Evolutionary conservation across 768 basidiomycete species (phyloP).

Genomic region (Daedalea quercina): DNA sequence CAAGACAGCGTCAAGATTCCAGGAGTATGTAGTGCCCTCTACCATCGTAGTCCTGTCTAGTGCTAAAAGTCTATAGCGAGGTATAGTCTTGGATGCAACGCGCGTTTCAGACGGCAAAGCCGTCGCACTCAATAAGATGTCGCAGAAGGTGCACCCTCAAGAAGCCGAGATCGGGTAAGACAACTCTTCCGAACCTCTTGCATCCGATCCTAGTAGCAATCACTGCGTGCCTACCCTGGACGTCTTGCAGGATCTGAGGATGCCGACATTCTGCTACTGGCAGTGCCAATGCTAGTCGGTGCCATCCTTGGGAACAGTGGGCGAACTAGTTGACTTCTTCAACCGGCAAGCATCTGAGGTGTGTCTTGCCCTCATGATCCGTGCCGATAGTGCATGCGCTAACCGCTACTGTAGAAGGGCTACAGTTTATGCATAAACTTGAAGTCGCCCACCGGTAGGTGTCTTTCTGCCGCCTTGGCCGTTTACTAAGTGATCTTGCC

Average conservation of each 20-base stretch:
- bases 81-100: constrained; percentile 10
- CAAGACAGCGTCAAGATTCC: background rate
- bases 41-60: background rate
- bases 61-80: too few species aligned
- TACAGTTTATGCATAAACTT: constrained; percentile 30
- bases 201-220: constrained; percentile 19
- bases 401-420: constrained; percentile 17
- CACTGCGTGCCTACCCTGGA: constrained; percentile 20
- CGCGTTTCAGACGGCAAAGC: constrained; percentile 11
- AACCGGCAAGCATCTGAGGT: constrained; percentile 26
- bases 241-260: constrained; percentile 9
- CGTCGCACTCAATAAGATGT: constrained; percentile 11
- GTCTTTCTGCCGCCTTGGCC: too few species aligned
- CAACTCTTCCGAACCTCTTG: constrained; percentile 16
- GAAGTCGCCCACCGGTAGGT: constrained; percentile 29
- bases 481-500: background rate
- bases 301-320: constrained; percentile 26
- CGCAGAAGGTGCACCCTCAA: constrained; percentile 9
- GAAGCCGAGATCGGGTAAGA: constrained; percentile 20
- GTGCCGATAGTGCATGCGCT: background rate
- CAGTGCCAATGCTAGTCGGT: constrained; percentile 26
- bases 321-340: constrained; percentile 29
- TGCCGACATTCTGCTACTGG: constrained; percentile 17
- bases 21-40: background rate
- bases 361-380: background rate